Base-by-base conservation (phyloP, 2,329 filamentous ascomycete species). In the Verticillium isaacii region DNA sequence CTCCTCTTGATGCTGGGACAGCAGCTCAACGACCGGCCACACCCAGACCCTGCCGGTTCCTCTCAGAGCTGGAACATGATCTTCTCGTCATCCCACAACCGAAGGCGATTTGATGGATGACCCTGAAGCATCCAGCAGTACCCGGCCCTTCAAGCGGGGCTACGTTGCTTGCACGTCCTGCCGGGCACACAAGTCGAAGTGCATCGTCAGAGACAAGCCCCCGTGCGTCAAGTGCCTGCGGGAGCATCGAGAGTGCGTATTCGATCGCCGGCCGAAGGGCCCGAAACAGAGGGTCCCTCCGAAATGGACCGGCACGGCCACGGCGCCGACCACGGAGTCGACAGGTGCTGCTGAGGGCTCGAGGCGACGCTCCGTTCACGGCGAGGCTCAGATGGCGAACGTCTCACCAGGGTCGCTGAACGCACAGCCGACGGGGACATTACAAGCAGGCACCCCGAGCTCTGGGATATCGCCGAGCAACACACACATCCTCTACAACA, bases 81-180 rank as follows among this genome's bases (percentile, higher is more conserved):
- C 15, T 17, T 41, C 15, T 41, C 37, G 17, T 41, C 15, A 7
- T 12, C n/a, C 3, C 14, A 41, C 15, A 3, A 36, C 34, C 37
- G 14, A 15, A 12, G 37, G 15, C 37, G 14, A 41, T 7, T 37
- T 9, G 15, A 58, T 58, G 56, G 36, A 58, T 19, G 29, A 41
- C 36, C 32, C 32, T 58, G 56, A 58, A 23, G 34, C 7, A 29
- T 58, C 56, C 56, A 58, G 56, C 56, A 57, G 56, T 58, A 45
- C 59, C 17, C 59, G 59, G 29, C 50, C 56, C 7, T 61, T 59
- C 45, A 65, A 61, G 37, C 56, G 63, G 54, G 59, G 56, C 1
- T 65, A 65, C 23, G 62, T 65, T 36, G 63, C 62, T 11, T 65
- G 63, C 60, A 59, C 57, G 56, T 61, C 61, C 25, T 63, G 63